phyloP scores from a whole-genome alignment of 2,329 filamentous ascomycete species.

The Aspergillus sp. region DNA sequence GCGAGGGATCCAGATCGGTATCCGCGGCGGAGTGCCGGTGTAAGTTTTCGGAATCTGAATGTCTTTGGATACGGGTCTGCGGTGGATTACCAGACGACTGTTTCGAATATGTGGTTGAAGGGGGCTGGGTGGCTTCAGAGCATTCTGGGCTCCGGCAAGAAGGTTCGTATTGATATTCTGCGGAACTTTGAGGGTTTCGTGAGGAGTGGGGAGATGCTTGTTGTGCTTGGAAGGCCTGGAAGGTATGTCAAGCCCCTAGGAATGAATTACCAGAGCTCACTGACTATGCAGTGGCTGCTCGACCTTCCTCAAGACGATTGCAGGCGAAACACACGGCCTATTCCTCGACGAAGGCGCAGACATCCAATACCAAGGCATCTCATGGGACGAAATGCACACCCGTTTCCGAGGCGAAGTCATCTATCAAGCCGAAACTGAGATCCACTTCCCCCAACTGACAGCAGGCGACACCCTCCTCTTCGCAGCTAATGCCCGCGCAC shows the following conservation, averaged over 20 bases:
- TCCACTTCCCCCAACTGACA: conserved; percentile 69
- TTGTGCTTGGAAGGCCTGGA: conserved; percentile 47
- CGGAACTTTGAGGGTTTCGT: conserved; percentile 58
- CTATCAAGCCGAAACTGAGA: conserved; percentile 76
- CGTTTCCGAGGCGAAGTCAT: conserved; percentile 77
- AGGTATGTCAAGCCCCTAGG: conserved; percentile 18
- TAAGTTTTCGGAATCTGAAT: conserved; percentile 40
- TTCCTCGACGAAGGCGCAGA: conserved; percentile 62
- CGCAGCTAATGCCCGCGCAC: conserved; percentile 57
- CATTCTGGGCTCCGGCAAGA: conserved; percentile 25
- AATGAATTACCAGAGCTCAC: neutral
- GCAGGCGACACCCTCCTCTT: conserved; percentile 73
- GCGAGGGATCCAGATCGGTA: conserved; percentile 26
- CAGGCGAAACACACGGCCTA: conserved; percentile 76
- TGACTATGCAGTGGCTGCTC: conserved; percentile 51
- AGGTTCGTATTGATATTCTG: conserved; percentile 51
- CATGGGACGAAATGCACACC: conserved; percentile 66
- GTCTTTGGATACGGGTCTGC: conserved; percentile 39
- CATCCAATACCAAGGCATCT: conserved; percentile 67
- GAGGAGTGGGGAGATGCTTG: conserved; percentile 48
- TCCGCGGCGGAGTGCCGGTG: conserved; percentile 29
- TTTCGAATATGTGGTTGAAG: conserved; percentile 39
- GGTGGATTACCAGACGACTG: conserved; percentile 40
- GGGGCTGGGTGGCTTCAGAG: conserved; percentile 21
- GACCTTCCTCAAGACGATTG: conserved; percentile 76